These are phyloP conservation scores for Gyromitra esculenta DNA, from an alignment of 2,329 filamentous ascomycete genomes.

Conservation along the genomic window DNA sequence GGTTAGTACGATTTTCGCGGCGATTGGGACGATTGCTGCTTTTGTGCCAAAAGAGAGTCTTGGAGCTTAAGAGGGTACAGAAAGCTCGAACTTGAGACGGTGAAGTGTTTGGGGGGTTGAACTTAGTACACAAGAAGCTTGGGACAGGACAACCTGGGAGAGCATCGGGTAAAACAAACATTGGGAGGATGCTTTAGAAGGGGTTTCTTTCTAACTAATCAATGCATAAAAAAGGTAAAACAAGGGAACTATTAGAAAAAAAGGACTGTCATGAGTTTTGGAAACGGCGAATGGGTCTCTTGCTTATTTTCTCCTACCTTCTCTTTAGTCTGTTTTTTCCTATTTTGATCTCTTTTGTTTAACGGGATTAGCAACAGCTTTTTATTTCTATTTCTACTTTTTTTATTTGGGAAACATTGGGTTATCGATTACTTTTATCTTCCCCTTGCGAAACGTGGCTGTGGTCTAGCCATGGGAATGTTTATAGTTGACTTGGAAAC, in stretches of 20 bases:
- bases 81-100: not conserved
- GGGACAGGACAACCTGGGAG: not conserved
- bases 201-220: constrained; percentile 1
- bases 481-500: constrained; percentile 23
- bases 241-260: constrained; percentile 28
- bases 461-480: constrained; percentile 18
- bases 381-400: constrained; percentile 2
- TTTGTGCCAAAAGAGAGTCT: constrained; percentile 67
- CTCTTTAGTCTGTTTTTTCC: constrained; percentile 3
- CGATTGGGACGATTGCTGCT: constrained; percentile 84
- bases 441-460: constrained; percentile 14
- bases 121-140: not conserved
- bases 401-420: constrained; percentile 4
- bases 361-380: constrained; percentile 27
- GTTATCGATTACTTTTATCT: constrained; percentile 4
- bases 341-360: constrained; percentile 14
- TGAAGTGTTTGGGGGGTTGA: not conserved
- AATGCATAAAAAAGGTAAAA: constrained; percentile 31
- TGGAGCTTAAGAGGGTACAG: constrained; percentile 16
- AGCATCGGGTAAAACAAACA: not conserved
- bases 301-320: constrained; percentile 19
- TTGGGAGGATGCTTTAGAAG: constrained; percentile 24
- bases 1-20: constrained; percentile 74
- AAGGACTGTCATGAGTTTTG: constrained; percentile 23
- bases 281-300: constrained; percentile 41